These are phyloP conservation scores for Lentinula aciculospora DNA, from an alignment of 768 basidiomycete genomes.

Conservation along the genomic window DNA sequence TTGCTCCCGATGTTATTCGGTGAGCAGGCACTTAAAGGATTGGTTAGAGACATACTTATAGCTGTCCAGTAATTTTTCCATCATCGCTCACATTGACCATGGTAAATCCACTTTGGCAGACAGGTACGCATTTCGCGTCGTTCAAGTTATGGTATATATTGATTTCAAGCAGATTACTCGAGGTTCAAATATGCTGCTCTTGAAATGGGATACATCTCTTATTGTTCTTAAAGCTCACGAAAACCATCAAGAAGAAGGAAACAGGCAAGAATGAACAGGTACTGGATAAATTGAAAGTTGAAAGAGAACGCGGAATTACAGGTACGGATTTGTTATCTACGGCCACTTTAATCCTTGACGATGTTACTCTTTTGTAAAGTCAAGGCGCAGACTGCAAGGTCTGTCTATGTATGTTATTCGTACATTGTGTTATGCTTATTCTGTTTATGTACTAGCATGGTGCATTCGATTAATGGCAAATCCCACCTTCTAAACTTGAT, in stretches of 20 bases:
- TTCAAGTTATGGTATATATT: neutral
- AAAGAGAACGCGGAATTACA: conserved; percentile 94
- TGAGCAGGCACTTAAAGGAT: conserved; percentile 17
- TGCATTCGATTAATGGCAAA: conserved; percentile 50
- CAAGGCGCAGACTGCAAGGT: conserved; percentile 95
- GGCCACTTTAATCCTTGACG: too few relatives aligned
- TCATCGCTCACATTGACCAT: conserved; percentile 96
- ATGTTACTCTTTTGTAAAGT: conserved; percentile 38
- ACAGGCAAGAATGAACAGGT: conserved; percentile 77
- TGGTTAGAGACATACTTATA: neutral
- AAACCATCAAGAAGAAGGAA: conserved; percentile 68
- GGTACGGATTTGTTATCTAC: conserved; percentile 35
- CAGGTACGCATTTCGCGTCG: conserved; percentile 38
- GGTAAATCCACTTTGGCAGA: conserved; percentile 95
- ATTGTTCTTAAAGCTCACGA: conserved; percentile 59
- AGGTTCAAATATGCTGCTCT: conserved; percentile 37
- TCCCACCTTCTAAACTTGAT: conserved; percentile 86
- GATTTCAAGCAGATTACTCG: conserved; percentile 49
- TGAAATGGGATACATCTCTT: conserved; percentile 6
- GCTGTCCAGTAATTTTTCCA: conserved; percentile 71
- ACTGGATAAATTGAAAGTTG: conserved; percentile 92
- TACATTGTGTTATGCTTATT: conserved; percentile 1
- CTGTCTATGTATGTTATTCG: neutral
- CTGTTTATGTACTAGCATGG: conserved; percentile 53
- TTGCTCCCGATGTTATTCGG: conserved; percentile 66